A percentile compares a stretch with the other conserved stretches of the same genome.
Evolutionary conservation across 2,329 filamentous ascomycete genomes (phyloP).

Genomic region (Aspergillus sp.): DNA sequence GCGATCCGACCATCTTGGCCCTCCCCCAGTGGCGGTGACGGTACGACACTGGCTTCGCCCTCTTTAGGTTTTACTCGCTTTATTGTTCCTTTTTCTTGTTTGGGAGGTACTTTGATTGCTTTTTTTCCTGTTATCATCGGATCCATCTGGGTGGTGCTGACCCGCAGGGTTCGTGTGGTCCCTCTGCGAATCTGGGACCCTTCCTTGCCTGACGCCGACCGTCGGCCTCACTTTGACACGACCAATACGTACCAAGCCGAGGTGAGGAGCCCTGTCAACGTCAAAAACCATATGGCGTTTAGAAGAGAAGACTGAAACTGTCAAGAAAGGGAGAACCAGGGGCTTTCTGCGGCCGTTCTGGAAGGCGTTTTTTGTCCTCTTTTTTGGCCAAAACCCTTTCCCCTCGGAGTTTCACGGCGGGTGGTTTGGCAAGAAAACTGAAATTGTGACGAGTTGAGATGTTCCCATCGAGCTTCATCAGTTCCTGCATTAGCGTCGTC

Average conservation of each 20-base stretch:
- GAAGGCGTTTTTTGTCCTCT: not conserved
- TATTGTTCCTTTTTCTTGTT: constrained; percentile 6
- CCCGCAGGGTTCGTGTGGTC: constrained; percentile 3
- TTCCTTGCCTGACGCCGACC: constrained; percentile 3
- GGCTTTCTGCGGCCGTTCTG: not conserved
- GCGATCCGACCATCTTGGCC: constrained; percentile 3
- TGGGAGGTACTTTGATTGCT: not conserved
- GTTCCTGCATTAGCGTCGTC: constrained; percentile 40
- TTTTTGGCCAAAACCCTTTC: not conserved
- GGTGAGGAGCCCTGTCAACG: not conserved
- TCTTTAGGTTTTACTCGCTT: constrained; percentile 5
- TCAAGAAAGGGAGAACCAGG: not conserved
- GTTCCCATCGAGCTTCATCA: constrained; percentile 21
- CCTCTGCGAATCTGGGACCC: not conserved
- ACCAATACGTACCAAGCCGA: not conserved
- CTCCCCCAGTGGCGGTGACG: constrained; percentile 15
- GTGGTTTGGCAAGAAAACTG: constrained; percentile 17
- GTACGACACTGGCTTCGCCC: not conserved
- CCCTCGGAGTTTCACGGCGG: constrained; percentile 5
- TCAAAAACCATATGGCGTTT: not conserved
- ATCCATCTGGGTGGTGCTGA: constrained; percentile 1
- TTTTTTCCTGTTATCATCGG: constrained; percentile 5
- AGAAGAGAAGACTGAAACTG: too few species aligned
- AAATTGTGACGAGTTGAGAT: constrained; percentile 9
- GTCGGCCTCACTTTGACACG: not conserved